Base-by-base conservation (phyloP, 805 yeast species). In the Torulaspora quercuum region DNA sequence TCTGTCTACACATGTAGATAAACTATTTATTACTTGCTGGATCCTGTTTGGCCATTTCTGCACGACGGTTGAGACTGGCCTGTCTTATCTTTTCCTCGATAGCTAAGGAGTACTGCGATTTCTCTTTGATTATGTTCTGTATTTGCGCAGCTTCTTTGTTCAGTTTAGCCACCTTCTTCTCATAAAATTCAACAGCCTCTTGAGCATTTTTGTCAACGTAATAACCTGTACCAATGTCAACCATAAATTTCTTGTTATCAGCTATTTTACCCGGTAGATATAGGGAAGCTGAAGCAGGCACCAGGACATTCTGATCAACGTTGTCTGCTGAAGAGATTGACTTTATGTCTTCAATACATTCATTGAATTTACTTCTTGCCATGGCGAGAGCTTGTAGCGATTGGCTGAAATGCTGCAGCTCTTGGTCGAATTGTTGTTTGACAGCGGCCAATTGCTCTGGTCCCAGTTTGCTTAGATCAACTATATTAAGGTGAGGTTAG, bases 171-270 rank as follows among this genome's bases (percentile, higher is more conserved):
- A 88, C 76, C 61, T 92, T 87, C 39, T 68, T 71, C 41, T 80
- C 74, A 59, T 86, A 90, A 53, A 87, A 90, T 37, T 59, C 61
- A 44, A 75, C 67, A 1, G 96, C 82, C 30, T 83, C 87, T 6
- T 66, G 65, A 0, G 76, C 75, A 32, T 61, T 61, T 62, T 92
- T 92, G 56, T 87, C 95, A 11, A 88, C 89, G 57, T 75, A 92
- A 58, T 92, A 92, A 2, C 97, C 97, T 0, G 98, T 92, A 22
- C 98, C 98, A 16, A 92, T 80, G 57, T 92, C 98, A 7, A 92
- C 95, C 57, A 92, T 68, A 52, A 82, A 92, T 41, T 73, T 78
- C 42, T 80, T 73, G 34, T 72, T 72, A 40, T 82, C 76, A 28
- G 70, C 68, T 34, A 85, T 72, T 36, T 68, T 74, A 2, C 97